Percentiles rank a stretch among this genome's conserved stretches.
Evolutionary conservation across 257 asterid species (phyloP).

Genomic region (Linderniella brevidens): DNA sequence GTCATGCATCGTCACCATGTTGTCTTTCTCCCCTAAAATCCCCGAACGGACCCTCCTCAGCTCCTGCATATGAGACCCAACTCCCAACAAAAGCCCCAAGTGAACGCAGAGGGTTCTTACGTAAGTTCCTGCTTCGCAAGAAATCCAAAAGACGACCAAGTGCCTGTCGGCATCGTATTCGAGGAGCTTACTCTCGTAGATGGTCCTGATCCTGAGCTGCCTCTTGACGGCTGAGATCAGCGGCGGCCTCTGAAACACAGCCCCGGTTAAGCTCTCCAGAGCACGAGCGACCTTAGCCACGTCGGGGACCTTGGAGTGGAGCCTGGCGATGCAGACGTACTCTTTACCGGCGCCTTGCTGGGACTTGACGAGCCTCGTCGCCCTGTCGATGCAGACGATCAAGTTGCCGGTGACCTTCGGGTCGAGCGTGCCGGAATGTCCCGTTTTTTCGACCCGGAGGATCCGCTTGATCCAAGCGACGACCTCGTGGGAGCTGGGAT

Average conservation of each 20-base stretch:
- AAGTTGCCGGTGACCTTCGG: constrained; percentile 6
- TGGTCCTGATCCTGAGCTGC: constrained; percentile 4
- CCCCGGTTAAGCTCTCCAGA: constrained; percentile 3
- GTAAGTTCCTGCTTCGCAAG: constrained; percentile 4
- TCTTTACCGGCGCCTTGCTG: constrained; percentile 7
- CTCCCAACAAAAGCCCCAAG: constrained; percentile 4
- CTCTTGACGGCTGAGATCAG: constrained; percentile 6
- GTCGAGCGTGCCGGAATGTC: constrained; percentile 4
- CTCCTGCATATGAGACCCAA: constrained; percentile 7
- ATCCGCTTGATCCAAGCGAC: constrained; percentile 7
- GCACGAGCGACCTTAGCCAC: constrained; percentile 3
- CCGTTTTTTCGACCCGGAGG: constrained; percentile 5
- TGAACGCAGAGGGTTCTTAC: constrained; percentile 4
- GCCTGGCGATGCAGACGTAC: constrained; percentile 5
- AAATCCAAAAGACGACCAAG: constrained; percentile 5
- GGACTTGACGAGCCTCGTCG: constrained; percentile 3
- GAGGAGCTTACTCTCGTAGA: constrained; percentile 4
- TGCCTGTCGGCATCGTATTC: constrained; percentile 3
- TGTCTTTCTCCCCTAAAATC: constrained; percentile 3
- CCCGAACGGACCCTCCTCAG: constrained; percentile 7
- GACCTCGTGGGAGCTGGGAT: constrained; percentile 4
- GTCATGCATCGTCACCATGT: constrained; percentile 5
- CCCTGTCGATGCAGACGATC: constrained; percentile 5
- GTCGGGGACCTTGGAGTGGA: neutral
- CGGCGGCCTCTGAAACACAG: constrained; percentile 2